Evolutionary conservation across 2,329 filamentous ascomycete species (phyloP).

Genomic region (Ophiostoma himal-ulmi): DNA sequence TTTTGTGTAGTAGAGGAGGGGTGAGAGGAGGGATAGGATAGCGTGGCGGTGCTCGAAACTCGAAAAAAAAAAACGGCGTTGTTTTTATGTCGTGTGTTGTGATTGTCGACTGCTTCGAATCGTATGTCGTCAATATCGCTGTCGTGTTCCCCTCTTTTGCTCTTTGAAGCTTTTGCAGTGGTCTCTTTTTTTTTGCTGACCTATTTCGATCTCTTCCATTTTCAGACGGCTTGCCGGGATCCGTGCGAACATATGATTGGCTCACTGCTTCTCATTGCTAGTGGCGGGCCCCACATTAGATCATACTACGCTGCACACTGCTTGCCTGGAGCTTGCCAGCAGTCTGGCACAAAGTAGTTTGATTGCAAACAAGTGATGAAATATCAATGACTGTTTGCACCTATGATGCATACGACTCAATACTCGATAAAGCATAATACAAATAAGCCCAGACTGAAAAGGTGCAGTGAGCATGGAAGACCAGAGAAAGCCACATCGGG

Average conservation of each 20-base stretch:
- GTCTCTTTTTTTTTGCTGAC: constrained; percentile 13
- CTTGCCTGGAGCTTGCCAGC: background rate
- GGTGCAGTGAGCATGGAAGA: background rate
- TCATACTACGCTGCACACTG: background rate
- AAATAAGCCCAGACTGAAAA: no score
- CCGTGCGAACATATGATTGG: background rate
- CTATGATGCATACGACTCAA: no score
- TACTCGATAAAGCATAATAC: no score
- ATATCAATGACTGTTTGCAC: background rate
- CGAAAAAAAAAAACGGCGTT: background rate
- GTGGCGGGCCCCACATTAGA: background rate
- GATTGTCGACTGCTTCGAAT: background rate
- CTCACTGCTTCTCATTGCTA: background rate
- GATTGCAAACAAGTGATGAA: background rate
- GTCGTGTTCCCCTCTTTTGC: constrained; percentile 10
- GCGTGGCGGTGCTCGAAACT: background rate
- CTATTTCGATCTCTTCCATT: background rate
- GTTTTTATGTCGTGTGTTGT: background rate
- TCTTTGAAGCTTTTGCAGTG: constrained; percentile 16
- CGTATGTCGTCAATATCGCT: constrained; percentile 5
- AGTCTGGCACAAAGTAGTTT: background rate
- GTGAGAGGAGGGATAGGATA: background rate
- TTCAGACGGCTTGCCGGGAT: constrained; percentile 8
- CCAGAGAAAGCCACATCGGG: background rate
- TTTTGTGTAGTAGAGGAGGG: background rate